These are phyloP conservation scores for Penicillium ochrochloron DNA, from an alignment of 495 filamentous ascomycete genomes.

Conservation along the genomic window DNA sequence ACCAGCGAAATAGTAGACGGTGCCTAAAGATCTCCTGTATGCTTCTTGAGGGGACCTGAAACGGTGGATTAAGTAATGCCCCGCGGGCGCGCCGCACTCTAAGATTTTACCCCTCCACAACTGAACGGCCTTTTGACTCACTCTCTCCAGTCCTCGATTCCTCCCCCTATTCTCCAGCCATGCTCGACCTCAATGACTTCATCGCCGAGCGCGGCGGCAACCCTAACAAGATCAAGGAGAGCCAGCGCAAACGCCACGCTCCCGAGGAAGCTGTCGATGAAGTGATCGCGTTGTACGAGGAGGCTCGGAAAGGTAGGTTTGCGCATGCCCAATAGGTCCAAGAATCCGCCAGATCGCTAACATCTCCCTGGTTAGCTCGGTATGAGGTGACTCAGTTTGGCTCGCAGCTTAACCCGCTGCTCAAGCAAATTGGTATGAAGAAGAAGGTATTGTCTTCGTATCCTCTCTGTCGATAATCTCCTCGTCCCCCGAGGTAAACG, in stretches of 20 bases:
- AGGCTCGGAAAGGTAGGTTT: conserved; percentile 73
- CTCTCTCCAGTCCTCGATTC: conserved; percentile 9
- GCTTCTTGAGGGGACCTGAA: not conserved
- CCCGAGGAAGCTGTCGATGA: conserved; percentile 85
- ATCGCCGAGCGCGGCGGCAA: conserved; percentile 87
- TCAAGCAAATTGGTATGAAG: conserved; percentile 88
- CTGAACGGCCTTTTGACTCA: conserved; percentile 25
- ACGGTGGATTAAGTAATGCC: conserved; percentile 30
- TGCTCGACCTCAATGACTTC: conserved; percentile 83
- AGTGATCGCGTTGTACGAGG: conserved; percentile 84
- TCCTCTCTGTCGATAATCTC: not conserved
- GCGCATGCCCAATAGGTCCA: not conserved
- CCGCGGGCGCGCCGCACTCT: conserved; percentile 26
- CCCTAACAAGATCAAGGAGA: conserved; percentile 85
- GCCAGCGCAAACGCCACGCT: conserved; percentile 79
- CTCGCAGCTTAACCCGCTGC: conserved; percentile 80
- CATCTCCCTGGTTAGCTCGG: conserved; percentile 55
- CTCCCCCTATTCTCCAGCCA: conserved; percentile 35
- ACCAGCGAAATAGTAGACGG: not conserved
- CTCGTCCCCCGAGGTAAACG: not conserved
- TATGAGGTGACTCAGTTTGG: conserved; percentile 81
- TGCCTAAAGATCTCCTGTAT: not conserved
- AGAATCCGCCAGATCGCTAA: not conserved
- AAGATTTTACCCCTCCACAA: conserved; percentile 37
- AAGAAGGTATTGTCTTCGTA: conserved; percentile 70